A percentile compares a stretch with the other conserved stretches of the same genome.
Conservation (phyloP, 2,329 filamentous ascomycete genomes). For the Stylonectria norvegica region DNA sequence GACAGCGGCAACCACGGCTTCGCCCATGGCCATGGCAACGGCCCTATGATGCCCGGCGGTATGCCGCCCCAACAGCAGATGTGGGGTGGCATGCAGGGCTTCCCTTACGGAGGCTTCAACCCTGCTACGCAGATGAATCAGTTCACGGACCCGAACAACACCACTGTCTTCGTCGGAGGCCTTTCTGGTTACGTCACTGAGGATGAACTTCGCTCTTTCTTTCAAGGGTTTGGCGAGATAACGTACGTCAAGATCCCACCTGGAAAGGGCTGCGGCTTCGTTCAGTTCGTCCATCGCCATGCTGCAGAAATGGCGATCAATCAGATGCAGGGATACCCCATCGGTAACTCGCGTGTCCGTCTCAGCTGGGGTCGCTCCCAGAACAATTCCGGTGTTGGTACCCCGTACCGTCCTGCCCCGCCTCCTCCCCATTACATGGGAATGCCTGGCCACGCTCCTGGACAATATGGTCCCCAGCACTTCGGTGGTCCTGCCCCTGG, state of each 20-base stretch:
- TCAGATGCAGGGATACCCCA: conserved; percentile 99
- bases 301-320: conserved; percentile 99
- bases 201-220: conserved; percentile 99
- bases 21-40: conserved; percentile 42
- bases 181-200: conserved; percentile 97
- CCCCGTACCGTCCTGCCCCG: conserved; percentile 92
- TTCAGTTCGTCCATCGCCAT: conserved; percentile 98
- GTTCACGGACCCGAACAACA: conserved; percentile 99
- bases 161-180: conserved; percentile 95
- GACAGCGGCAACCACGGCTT: conserved; percentile 39
- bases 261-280: conserved; percentile 97
- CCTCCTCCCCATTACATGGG: conserved; percentile 55
- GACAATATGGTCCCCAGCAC: conserved; percentile 44
- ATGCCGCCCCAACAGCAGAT: conserved; percentile 47
- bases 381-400: conserved; percentile 98
- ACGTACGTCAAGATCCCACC: conserved; percentile 99
- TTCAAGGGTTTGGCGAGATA: conserved; percentile 99
- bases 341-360: conserved; percentile 96
- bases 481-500: conserved; percentile 44
- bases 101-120: conserved; percentile 45
- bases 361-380: conserved; percentile 97
- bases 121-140: conserved; percentile 78
- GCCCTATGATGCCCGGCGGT: conserved; percentile 43
- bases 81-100: conserved; percentile 36
- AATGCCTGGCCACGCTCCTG: conserved; percentile 44